Conservation (phyloP, 2,329 filamentous ascomycete genomes). For the Scedosporium apiospermum region DNA sequence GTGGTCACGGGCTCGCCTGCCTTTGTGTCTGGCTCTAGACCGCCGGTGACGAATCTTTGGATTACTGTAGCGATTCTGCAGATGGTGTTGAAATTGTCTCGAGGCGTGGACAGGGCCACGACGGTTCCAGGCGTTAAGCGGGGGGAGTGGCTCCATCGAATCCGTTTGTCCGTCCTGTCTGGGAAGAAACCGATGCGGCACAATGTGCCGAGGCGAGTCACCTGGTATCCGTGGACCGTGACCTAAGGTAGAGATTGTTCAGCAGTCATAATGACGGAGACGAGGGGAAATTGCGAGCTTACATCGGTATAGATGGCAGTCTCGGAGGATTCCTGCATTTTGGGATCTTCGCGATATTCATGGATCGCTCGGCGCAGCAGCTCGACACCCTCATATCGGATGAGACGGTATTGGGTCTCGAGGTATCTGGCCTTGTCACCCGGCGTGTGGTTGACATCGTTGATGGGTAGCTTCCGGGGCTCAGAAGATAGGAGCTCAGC, state of each 20-base stretch:
- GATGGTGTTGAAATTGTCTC: conserved; percentile 52
- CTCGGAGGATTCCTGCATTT: conserved; percentile 45
- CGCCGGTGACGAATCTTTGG: conserved; percentile 51
- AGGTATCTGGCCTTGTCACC: conserved; percentile 56
- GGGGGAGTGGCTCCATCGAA: conserved; percentile 52
- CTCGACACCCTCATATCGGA: conserved; percentile 65
- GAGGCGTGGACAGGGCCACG: conserved; percentile 39
- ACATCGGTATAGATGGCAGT: conserved; percentile 65
- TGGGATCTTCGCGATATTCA: conserved; percentile 40
- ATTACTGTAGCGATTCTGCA: conserved; percentile 67
- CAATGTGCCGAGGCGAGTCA: conserved; percentile 53
- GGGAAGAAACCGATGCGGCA: conserved; percentile 64
- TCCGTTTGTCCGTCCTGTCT: conserved; percentile 51
- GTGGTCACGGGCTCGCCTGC: conserved; percentile 13
- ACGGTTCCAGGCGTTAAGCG: conserved; percentile 43
- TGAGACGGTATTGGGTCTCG: conserved; percentile 61
- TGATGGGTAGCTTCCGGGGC: conserved; percentile 31
- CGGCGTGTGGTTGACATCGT: conserved; percentile 49
- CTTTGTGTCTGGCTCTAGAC: conserved; percentile 44
- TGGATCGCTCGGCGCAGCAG: conserved; percentile 59
- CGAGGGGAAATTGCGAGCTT: conserved; percentile 12
- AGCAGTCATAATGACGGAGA: background rate
- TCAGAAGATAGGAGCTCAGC: conserved; percentile 37
- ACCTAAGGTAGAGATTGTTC: conserved; percentile 36
- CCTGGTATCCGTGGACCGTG: conserved; percentile 53